phyloP scores from a whole-genome alignment of 768 basidiomycete genomes.

The Punctularia strigosozonata region DNA sequence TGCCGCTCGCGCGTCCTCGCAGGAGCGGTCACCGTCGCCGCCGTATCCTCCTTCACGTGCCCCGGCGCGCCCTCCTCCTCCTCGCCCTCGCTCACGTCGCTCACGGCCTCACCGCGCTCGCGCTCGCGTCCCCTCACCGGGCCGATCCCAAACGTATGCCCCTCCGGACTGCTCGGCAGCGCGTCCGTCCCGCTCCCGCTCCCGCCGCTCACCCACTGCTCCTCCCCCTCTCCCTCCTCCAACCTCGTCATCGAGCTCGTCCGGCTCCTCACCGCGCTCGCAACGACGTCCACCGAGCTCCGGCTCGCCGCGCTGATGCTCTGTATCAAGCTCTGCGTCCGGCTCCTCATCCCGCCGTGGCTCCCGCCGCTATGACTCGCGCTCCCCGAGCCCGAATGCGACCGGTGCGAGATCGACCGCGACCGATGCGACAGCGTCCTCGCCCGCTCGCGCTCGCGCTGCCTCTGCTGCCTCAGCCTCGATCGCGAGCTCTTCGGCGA shows the following conservation, averaged over 20 bases:
- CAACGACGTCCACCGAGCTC: conserved; percentile 7
- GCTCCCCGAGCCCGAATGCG: no score
- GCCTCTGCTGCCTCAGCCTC: conserved; percentile 28
- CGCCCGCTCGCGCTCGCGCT: conserved; percentile 18
- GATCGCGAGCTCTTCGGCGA: conserved; percentile 38
- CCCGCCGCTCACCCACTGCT: conserved; percentile 12
- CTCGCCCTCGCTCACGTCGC: conserved; percentile 9
- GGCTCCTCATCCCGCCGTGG: not conserved
- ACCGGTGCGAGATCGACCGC: not conserved
- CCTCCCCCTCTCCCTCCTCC: conserved; percentile 7
- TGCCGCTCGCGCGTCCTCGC: conserved; percentile 10
- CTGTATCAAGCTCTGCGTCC: conserved; percentile 1
- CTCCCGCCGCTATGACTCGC: not conserved
- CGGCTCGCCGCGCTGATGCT: conserved; percentile 5
- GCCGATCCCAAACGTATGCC: conserved; percentile 65
- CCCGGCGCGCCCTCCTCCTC: conserved; percentile 4
- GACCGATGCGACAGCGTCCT: conserved; percentile 5
- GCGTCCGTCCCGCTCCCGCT: conserved; percentile 41
- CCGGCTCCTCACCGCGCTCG: conserved; percentile 5
- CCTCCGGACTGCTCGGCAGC: conserved; percentile 41
- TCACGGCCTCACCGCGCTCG: conserved; percentile 17
- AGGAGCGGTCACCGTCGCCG: conserved; percentile 8
- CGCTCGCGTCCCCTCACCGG: conserved; percentile 34
- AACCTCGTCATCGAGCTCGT: conserved; percentile 6
- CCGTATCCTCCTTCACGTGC: conserved; percentile 9